Conservation (phyloP, 2,329 filamentous ascomycete genomes). For the Aspergillus novoparasiticus region DNA sequence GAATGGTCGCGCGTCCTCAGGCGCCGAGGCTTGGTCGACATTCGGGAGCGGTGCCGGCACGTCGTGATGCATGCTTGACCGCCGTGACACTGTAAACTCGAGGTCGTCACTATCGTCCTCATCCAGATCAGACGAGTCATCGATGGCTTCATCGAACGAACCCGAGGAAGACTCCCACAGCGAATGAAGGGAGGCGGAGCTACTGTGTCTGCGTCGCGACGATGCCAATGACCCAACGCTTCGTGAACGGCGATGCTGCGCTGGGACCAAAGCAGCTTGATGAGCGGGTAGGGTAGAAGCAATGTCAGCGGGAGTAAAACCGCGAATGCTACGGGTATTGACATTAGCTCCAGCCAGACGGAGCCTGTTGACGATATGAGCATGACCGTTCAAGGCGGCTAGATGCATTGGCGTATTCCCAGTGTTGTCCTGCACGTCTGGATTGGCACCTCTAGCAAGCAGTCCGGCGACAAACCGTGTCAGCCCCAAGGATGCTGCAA, state of each 20-base stretch:
- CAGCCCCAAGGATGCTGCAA: conserved; percentile 74
- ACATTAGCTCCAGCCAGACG: conserved; percentile 74
- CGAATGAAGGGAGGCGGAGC: conserved; percentile 67
- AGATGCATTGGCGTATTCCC: conserved; percentile 83
- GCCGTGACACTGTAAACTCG: conserved; percentile 35
- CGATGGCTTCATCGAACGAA: conserved; percentile 47
- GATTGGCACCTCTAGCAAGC: conserved; percentile 74
- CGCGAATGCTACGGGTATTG: conserved; percentile 68
- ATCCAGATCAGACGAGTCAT: conserved; percentile 40
- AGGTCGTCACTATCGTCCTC: conserved; percentile 29
- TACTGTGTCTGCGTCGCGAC: conserved; percentile 60
- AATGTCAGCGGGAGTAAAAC: conserved; percentile 71
- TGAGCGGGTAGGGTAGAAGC: conserved; percentile 66
- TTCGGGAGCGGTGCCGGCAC: conserved; percentile 24
- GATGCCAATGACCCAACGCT: conserved; percentile 62
- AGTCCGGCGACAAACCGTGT: conserved; percentile 76
- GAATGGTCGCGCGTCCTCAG: conserved; percentile 36
- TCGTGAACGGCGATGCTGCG: conserved; percentile 65
- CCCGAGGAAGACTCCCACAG: conserved; percentile 63
- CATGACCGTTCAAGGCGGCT: conserved; percentile 74
- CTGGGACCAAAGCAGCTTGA: conserved; percentile 63
- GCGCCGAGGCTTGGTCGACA: conserved; percentile 28
- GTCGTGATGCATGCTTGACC: conserved; percentile 41
- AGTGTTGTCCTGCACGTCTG: conserved; percentile 72
- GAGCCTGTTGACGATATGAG: conserved; percentile 74